Conservation (phyloP, 2,329 filamentous ascomycete species). For the Tolypocladium endophyticum region DNA sequence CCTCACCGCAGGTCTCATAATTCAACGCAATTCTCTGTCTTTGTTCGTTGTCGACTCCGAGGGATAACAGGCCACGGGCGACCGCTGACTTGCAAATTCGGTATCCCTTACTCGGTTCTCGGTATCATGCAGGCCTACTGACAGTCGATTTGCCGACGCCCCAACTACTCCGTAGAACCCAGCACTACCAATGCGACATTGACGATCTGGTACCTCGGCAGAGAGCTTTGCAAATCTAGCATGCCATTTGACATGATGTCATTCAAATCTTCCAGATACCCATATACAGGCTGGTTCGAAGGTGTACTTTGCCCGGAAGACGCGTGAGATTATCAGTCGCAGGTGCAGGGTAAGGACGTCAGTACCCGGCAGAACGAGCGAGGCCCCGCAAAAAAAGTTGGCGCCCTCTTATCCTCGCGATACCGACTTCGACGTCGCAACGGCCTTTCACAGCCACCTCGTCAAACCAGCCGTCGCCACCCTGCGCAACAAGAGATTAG, state of each 20-base stretch:
- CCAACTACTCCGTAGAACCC: background rate
- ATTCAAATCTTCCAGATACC: background rate
- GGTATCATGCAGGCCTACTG: too few relatives aligned
- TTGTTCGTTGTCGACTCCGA: too few relatives aligned
- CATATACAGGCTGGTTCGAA: background rate
- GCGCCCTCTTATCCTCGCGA: background rate
- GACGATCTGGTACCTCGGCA: background rate
- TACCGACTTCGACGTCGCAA: background rate
- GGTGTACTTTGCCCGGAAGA: too few relatives aligned
- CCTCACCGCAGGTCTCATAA: too few relatives aligned
- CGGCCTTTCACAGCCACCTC: background rate
- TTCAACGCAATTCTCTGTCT: too few relatives aligned
- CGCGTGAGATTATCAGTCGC: background rate
- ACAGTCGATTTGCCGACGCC: background rate
- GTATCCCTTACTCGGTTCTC: too few relatives aligned
- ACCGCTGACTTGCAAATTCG: too few relatives aligned
- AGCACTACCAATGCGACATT: background rate
- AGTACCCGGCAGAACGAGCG: background rate
- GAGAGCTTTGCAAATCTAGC: background rate
- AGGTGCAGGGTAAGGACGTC: background rate
- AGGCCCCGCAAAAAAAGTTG: background rate
- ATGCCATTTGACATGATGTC: too few relatives aligned
- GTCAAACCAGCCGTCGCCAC: background rate
- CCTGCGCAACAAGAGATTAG: background rate
- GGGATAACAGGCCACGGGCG: too few relatives aligned